Evolutionary conservation across 2,329 filamentous ascomycete species (phyloP).

Genomic region (Paraphaeosphaeria minitans): DNA sequence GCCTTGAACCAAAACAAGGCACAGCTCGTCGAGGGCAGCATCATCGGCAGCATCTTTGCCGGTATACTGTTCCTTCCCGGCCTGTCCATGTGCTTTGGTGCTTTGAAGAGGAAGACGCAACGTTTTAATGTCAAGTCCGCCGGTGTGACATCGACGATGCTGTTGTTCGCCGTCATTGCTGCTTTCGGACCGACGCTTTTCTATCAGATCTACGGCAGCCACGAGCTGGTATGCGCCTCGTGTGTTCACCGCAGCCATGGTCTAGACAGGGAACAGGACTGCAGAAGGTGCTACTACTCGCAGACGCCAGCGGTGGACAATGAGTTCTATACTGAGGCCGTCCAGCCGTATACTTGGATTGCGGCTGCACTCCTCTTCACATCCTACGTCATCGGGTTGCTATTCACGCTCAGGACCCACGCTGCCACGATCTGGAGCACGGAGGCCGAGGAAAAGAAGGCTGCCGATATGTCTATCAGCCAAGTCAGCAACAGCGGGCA

Average conservation of each 20-base stretch:
- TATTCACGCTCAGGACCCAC: constrained; percentile 95
- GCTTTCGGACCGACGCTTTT: constrained; percentile 96
- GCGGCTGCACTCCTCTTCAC: constrained; percentile 84
- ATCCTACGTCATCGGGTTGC: constrained; percentile 89
- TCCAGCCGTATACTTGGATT: constrained; percentile 91
- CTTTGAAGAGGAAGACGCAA: constrained; percentile 96
- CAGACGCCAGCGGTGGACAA: constrained; percentile 84
- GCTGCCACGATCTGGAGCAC: constrained; percentile 96
- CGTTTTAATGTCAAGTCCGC: constrained; percentile 97
- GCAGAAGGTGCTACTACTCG: constrained; percentile 90
- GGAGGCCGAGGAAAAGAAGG: constrained; percentile 63
- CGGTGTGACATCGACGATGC: constrained; percentile 96
- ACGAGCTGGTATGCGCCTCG: constrained; percentile 83
- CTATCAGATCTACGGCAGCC: constrained; percentile 98
- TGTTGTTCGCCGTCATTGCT: constrained; percentile 93
- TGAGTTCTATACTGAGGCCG: constrained; percentile 86
- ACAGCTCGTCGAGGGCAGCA: constrained; percentile 91
- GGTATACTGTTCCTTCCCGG: constrained; percentile 94
- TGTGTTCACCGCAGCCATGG: constrained; percentile 61
- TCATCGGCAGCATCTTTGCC: constrained; percentile 97
- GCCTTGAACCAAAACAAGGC: constrained; percentile 91
- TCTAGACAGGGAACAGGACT: constrained; percentile 66
- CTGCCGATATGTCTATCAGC: constrained; percentile 45
- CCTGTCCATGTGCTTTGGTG: constrained; percentile 97
- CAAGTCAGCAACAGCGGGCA: constrained; percentile 40